phyloP scores from a whole-genome alignment of 2,329 filamentous ascomycete genomes.

The Penicillium sp. region DNA sequence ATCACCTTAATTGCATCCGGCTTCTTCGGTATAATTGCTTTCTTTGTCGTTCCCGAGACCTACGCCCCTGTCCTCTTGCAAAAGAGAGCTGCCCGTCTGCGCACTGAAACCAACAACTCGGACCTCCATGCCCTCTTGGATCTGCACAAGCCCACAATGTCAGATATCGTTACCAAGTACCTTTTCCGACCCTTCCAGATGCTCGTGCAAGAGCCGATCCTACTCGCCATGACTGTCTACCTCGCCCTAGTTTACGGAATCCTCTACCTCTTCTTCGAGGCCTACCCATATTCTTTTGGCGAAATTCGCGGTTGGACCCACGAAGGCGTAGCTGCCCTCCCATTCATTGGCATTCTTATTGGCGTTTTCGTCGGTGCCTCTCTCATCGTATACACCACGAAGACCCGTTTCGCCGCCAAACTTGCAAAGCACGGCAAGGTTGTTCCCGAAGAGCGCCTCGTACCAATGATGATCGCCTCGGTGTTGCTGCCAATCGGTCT shows the following conservation, averaged over 20 bases:
- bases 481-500: slow-evolving; percentile 47
- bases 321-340: slow-evolving; percentile 38
- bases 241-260: slow-evolving; percentile 43
- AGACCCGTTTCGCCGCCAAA: slow-evolving; percentile 42
- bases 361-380: slow-evolving; percentile 38
- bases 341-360: slow-evolving; percentile 40
- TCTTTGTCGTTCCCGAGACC: slow-evolving; percentile 54
- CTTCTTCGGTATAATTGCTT: slow-evolving; percentile 44
- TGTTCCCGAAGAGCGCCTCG: slow-evolving; percentile 46
- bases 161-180: slow-evolving; percentile 46
- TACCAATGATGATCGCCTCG: slow-evolving; percentile 49
- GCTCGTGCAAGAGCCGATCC: slow-evolving; percentile 51
- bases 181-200: slow-evolving; percentile 48
- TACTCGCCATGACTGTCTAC: slow-evolving; percentile 49
- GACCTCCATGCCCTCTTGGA: slow-evolving; percentile 48
- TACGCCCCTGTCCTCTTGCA: slow-evolving; percentile 52
- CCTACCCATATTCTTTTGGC: slow-evolving; percentile 44
- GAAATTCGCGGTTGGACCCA: slow-evolving; percentile 39
- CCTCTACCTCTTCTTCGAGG: slow-evolving; percentile 42
- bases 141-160: slow-evolving; percentile 41
- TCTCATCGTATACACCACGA: slow-evolving; percentile 42
- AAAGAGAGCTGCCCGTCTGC: slow-evolving; percentile 49
- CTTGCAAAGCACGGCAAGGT: slow-evolving; percentile 34
- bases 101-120: slow-evolving; percentile 51
- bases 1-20: slow-evolving; percentile 53